Evolutionary conservation across 345 rosid species (phyloP), one percentile per base, ranked within the genome.

Genomic region (Linum trigynum): DNA sequence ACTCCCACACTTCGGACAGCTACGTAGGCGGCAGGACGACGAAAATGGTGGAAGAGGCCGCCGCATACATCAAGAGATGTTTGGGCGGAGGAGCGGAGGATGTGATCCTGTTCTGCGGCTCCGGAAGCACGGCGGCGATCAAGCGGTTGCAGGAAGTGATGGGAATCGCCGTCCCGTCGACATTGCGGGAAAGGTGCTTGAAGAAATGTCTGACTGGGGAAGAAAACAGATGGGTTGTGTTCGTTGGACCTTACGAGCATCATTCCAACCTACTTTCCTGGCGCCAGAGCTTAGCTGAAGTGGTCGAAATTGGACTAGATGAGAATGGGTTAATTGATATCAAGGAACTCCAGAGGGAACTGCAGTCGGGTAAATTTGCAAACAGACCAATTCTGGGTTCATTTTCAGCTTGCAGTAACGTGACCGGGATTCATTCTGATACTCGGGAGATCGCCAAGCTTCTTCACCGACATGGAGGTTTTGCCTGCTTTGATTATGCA

Each of bases 341-440:
- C 4, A 74, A 72, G 63, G 71, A 38, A 38, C 66, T 86, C 6
- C 65, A 73, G 5, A 60, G 14, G 4, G 45, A 71, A 45, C 85
- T 86, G 0, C 65, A 71, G 61, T 41, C 55, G 0, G 83, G 57
- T 36, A 61, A 64, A 14, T 15, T 62, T 8, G 51, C 62, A 2
- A 80, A 77, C 3, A 39, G 88, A 56, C 91, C 88, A 0, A 67
- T 86, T 50, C 42, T 86, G 39, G 86, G 81, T 15, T 81, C 88
- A 0, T 86, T 86, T 35, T 86, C 91, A 0, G 91, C 88, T 67
- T 84, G 88, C 40, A 86, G 91, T 40, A 86, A 83, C 3, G 86
- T 86, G 0, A 80, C 82, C 14, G 88, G 88, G 1, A 74, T 77
- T 68, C 57, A 15, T 42, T 35, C 85, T 0, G 76, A 86, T 38